Evolutionary conservation across 1,284 basidiomycete species (phyloP).

Genomic region (Ceratobasidium sp.): DNA sequence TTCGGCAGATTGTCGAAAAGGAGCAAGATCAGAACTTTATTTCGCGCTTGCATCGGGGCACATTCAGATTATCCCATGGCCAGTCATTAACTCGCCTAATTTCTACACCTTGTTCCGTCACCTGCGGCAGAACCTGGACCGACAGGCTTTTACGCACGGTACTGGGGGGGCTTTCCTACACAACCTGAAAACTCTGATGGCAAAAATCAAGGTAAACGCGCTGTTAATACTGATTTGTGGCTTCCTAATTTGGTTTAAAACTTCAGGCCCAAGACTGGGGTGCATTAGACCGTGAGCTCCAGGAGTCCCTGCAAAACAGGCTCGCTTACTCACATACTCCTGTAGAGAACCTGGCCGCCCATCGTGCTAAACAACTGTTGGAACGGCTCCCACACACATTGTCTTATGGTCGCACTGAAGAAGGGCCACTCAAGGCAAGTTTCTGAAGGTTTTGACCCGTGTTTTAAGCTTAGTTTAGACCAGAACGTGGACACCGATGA

Average conservation of each 20-base stretch:
- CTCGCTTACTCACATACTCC: not conserved
- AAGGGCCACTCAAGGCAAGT: slow-evolving; percentile 16
- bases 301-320: not conserved
- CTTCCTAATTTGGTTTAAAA: not conserved
- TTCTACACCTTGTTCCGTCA: slow-evolving; percentile 66
- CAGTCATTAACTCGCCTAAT: slow-evolving; percentile 68
- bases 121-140: slow-evolving; percentile 60
- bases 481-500: slow-evolving; percentile 44
- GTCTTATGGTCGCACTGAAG: not conserved
- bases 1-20: slow-evolving; percentile 66
- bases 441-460: not conserved
- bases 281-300: slow-evolving; percentile 45
- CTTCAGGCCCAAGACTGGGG: slow-evolving; percentile 40
- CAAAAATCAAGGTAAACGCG: slow-evolving; percentile 69
- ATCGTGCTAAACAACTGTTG: slow-evolving; percentile 21
- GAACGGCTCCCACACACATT: slow-evolving; percentile 16
- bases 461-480: not conserved
- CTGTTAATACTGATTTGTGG: too few relatives aligned
- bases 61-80: slow-evolving; percentile 70
- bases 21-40: slow-evolving; percentile 73
- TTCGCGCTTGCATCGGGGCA: slow-evolving; percentile 65
- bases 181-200: slow-evolving; percentile 71
- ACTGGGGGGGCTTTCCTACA: slow-evolving; percentile 67
- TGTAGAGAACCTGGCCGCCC: slow-evolving; percentile 45
- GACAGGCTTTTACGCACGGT: slow-evolving; percentile 62